Base-by-base conservation (phyloP, 495 filamentous ascomycete genomes). In the Pseudotulostoma volvatum region DNA sequence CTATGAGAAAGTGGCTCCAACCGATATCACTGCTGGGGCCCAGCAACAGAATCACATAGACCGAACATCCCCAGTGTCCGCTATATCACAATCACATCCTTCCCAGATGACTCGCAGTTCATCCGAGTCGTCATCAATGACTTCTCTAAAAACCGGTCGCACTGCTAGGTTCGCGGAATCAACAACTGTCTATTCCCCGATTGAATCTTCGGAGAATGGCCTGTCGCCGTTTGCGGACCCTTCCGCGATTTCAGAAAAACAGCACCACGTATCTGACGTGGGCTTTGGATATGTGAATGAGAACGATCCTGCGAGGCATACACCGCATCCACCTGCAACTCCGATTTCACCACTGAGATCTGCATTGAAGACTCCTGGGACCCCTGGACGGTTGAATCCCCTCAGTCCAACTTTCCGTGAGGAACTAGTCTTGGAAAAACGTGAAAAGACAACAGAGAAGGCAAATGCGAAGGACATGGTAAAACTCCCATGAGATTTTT, bases 121-220 rank as follows among this genome's bases (percentile, higher is more conserved):
- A 31, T 59, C 59, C 7, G 61, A 64, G 34, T 59, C 55, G 11
- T 54, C 70, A 17, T 66, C 63, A 16, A 57, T 55, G 23, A 69
- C 70, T 20, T 63, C 66, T 18, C 60, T 92, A 34, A 85, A 79
- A 61, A 70, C 79, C 18, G 80, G 80, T 21, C 73, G 86, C 42
- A 83, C 81, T 35, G 77, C 86, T 44, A 80, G 86, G 44, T 93
- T 94, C 51, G 84, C 84, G 30, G 86, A 94, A 63, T 84, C 84
- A 21, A 93, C 86, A 4, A 69, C 83, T 15, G 80, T 93, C 36
- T 67, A 88, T 57, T 93, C 86, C 18, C 86, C 86, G 38, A 68
- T 90, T 49, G 81, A 79, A 33, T 61, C 67, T 3, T 55, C 47
- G 16, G 59, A 64, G 41, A 33, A 50, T n/a, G 46, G 52, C 34